Evolutionary conservation across 176 grass and related monocot genomes (phyloP).

Genomic region (barley (Hordeum vulgare)): DNA sequence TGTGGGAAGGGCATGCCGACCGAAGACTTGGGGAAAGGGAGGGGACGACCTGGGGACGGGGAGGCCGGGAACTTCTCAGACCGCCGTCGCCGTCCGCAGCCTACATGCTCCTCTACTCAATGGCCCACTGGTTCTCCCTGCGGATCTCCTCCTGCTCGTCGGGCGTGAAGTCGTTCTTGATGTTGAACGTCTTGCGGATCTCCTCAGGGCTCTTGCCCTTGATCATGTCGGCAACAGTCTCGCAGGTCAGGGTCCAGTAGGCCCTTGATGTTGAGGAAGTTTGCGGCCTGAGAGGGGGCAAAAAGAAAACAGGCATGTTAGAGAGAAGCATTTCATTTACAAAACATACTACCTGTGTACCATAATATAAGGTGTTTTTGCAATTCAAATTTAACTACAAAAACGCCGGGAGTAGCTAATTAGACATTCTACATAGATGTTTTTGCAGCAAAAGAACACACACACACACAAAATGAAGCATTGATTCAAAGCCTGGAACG

Average conservation of each 20-base stretch:
- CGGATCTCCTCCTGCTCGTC: constrained; percentile 42
- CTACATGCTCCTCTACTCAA: constrained; percentile 9
- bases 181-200: constrained; percentile 44
- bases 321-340: not conserved
- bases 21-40: too few species aligned
- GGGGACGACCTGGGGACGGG: too few species aligned
- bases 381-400: too few species aligned
- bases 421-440: not conserved
- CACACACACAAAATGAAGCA: too few species aligned
- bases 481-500: too few species aligned
- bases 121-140: constrained; percentile 52
- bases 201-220: constrained; percentile 42
- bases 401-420: too few species aligned
- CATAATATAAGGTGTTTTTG: too few species aligned
- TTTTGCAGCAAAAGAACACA: too few species aligned
- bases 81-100: too few species aligned
- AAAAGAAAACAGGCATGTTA: not conserved
- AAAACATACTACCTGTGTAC: not conserved
- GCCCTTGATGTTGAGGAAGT: constrained; percentile 48
- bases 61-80: too few species aligned
- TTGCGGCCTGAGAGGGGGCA: constrained; percentile 24
- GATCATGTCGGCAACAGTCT: constrained; percentile 44
- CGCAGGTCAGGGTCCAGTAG: constrained; percentile 33
- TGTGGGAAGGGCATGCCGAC: too few species aligned
- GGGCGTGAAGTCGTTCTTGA: constrained; percentile 35